phyloP scores from a whole-genome alignment of 2,329 filamentous ascomycete species.

The Fusarium succisae region DNA sequence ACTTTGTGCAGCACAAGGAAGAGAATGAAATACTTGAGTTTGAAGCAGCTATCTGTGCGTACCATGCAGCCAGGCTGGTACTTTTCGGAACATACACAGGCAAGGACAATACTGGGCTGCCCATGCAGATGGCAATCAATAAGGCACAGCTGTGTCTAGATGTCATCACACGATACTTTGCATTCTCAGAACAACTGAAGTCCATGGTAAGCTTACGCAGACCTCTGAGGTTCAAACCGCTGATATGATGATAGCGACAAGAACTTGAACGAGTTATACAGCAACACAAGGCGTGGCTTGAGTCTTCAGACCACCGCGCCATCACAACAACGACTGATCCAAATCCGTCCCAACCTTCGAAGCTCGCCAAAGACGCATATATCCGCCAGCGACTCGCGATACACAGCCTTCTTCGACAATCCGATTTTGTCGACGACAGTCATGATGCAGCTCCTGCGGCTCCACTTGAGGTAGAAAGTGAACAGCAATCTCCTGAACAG shows the following conservation, averaged over 20 bases:
- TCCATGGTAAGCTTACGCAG: slow-evolving; percentile 26
- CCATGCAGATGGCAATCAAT: slow-evolving; percentile 42
- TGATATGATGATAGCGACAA: slow-evolving; percentile 23
- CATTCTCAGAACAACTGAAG: slow-evolving; percentile 42
- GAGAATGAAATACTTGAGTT: slow-evolving; percentile 49
- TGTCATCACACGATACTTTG: slow-evolving; percentile 41
- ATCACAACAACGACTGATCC: slow-evolving; percentile 25
- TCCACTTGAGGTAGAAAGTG: slow-evolving; percentile 34
- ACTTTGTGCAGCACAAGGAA: slow-evolving; percentile 47
- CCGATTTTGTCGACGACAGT: slow-evolving; percentile 53
- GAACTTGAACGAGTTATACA: slow-evolving; percentile 42
- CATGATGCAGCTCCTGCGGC: slow-evolving; percentile 44
- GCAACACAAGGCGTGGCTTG: slow-evolving; percentile 39
- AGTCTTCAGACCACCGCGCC: slow-evolving; percentile 31
- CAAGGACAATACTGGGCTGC: slow-evolving; percentile 36
- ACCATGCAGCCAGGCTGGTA: slow-evolving; percentile 52
- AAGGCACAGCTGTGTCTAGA: slow-evolving; percentile 41
- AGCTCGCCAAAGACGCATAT: slow-evolving; percentile 36
- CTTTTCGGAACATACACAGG: slow-evolving; percentile 46
- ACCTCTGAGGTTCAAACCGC: rapidly evolving
- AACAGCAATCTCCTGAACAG: slow-evolving; percentile 22
- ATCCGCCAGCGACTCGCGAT: slow-evolving; percentile 49
- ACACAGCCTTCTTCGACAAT: slow-evolving; percentile 52
- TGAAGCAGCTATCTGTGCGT: slow-evolving; percentile 55
- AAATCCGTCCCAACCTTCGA: slow-evolving; percentile 10